Evolutionary conservation across 129 eudicot species (phyloP), one percentile per base, ranked within the genome.

Genomic region (Lactuca saligna): DNA sequence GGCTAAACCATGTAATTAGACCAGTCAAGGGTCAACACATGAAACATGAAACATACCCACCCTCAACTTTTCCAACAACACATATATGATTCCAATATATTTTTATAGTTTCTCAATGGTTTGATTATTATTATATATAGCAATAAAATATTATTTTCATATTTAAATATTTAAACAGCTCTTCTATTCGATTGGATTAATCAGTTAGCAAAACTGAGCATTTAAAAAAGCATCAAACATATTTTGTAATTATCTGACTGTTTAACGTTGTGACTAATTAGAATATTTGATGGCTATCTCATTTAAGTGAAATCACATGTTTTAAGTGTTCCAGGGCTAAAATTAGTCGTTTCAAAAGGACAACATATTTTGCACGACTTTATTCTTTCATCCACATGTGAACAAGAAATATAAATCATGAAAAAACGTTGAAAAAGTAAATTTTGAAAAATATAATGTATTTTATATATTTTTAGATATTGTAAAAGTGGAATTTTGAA

Each of bases 21-120:
- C 73, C 79, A 66, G 73, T 66, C 72, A 63, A 65, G 13, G 33
- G 44, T 73, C 78, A 73, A 54, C 71, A 73, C 55, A 64, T 17
- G 4, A 8, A 49, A 12, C 54, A 49, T 49, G 15, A 20, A 7
- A 63, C 34, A 39, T 63, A 63, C 7, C 11, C 51, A 17, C 38
- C 11, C 51, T 10, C 61, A 44, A 57, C 34, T 20, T 33, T 73
- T 73, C 57, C 32, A 3, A 59, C 32, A 8, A 65, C 3, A 42
- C 20, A 32, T 5, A 65, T 32, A 25, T 74, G 59, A 25, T 56
- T 31, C 46, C 31, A 12, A 55, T 42, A 74, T 16, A 54, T 54
- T 74, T 64, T 42, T 74, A 16, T 58, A 65, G 41, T 42, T 65
- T 44, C 35, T 49, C 54, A 67, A 61, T 11, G 61, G 29, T 60